Evolutionary conservation across 371 early-diverging fungal genomes (phyloP).

Genomic region (Parasitella parasitica): DNA sequence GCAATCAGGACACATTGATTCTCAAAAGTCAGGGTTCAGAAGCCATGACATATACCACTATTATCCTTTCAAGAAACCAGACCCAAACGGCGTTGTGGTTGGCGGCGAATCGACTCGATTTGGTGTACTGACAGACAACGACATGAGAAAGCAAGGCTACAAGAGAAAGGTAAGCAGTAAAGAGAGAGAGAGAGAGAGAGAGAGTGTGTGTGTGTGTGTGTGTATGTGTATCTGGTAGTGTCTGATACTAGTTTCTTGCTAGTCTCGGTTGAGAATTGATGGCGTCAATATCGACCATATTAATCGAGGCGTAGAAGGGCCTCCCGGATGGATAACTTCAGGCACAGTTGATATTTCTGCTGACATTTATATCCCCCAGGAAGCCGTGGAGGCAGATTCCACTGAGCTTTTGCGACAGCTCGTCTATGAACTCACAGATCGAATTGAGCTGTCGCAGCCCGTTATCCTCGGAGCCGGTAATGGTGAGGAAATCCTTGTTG

Average conservation of each 20-base stretch:
- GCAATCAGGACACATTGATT: constrained; percentile 48
- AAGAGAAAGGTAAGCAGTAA: constrained; percentile 49
- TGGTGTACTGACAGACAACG: constrained; percentile 48
- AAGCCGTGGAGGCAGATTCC: constrained; percentile 57
- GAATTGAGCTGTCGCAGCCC: constrained; percentile 66
- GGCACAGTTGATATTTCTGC: constrained; percentile 86
- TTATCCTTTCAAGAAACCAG: constrained; percentile 41
- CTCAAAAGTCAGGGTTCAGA: constrained; percentile 26
- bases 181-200: no score
- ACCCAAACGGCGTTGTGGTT: constrained; percentile 49
- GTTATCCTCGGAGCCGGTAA: constrained; percentile 57
- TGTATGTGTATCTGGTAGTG: neutral
- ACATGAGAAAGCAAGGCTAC: constrained; percentile 48
- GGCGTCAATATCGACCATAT: constrained; percentile 91
- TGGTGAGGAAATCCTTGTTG: constrained; percentile 39
- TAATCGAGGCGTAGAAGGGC: constrained; percentile 84
- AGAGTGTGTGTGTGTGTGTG: no score
- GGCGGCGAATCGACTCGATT: constrained; percentile 45
- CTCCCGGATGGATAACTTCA: constrained; percentile 92
- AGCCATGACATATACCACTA: constrained; percentile 46
- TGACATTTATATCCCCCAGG: constrained; percentile 69
- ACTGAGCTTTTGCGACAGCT: constrained; percentile 63
- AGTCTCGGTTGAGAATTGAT: constrained; percentile 88
- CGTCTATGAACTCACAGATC: constrained; percentile 77
- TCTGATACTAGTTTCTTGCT: neutral